Base-by-base conservation (phyloP, 2,329 filamentous ascomycete species). In the Penicillium griseofulvum region DNA sequence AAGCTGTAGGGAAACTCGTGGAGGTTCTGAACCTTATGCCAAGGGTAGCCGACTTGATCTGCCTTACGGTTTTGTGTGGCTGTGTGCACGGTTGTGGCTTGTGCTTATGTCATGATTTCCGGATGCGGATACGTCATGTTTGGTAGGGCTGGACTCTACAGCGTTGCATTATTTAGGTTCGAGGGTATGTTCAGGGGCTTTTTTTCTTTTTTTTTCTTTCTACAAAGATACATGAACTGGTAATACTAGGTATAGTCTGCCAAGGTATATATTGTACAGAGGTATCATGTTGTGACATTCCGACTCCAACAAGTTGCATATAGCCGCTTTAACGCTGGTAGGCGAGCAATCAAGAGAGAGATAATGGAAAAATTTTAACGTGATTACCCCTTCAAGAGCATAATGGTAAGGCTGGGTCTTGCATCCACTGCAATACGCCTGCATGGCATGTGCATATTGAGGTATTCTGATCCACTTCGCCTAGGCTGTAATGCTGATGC, bases 71-170 rank as follows among this genome's bases (percentile, higher is more conserved):
- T 49, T 22, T 34, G 7, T 56, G 60, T 59, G 56, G 58, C 60
- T 53, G 39, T 54, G 53, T 39, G 49, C 22, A 22, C 52, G 51
- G 49, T 34, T 52, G 34, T 8, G 43, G 14, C 12, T 43, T 34
- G 43, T 39, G 48, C 49, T 54, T 60, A 53, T 52, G 53, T 49
- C 48, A 56, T 22, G 6, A 1, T 8, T 28, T 37, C 58, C 56
- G 48, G 45, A 59, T 63, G 58, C 58, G 56, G 61, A 47, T 56
- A 64, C 61, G 61, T 61, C 59, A 61, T 51, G 14, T 36, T 29
- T 39, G 48, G 22, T 44, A 61, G 51, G 55, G 51, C 55, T 59
- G 55, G 48, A 54, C 41, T 26, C 28, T 17, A 24, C 28, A 43
- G 11, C 19, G 37, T 43, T 43, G 19, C 48, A 33, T 49, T 49